These are phyloP conservation scores for Penicillium fimorum DNA, from an alignment of 495 filamentous ascomycete genomes.

Conservation along the genomic window DNA sequence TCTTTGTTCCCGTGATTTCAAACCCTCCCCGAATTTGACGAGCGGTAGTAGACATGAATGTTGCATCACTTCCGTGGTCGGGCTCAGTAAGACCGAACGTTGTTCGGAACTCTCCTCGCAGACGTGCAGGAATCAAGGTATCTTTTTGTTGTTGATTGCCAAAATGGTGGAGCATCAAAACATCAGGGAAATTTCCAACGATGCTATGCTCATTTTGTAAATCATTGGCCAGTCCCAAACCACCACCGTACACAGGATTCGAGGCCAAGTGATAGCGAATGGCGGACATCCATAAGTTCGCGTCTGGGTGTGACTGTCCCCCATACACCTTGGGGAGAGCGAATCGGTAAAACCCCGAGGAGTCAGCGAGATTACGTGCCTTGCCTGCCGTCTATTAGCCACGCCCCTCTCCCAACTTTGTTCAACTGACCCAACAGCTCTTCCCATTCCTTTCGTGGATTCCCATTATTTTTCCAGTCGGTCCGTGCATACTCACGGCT, in stretches of 20 bases:
- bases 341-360: slow-evolving; percentile 57
- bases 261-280: slow-evolving; percentile 57
- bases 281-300: slow-evolving; percentile 59
- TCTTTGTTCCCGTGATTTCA: slow-evolving; percentile 55
- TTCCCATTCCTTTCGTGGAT: slow-evolving; percentile 57
- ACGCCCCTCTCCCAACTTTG: neutral
- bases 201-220: slow-evolving; percentile 60
- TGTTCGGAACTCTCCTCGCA: slow-evolving; percentile 48
- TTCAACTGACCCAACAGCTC: slow-evolving; percentile 32
- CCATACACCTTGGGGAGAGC: slow-evolving; percentile 54
- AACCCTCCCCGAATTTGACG: slow-evolving; percentile 41
- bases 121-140: slow-evolving; percentile 46
- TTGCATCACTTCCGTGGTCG: slow-evolving; percentile 59
- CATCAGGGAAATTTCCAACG: slow-evolving; percentile 58
- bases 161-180: slow-evolving; percentile 58
- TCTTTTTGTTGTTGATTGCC: slow-evolving; percentile 49
- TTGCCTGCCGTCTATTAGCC: slow-evolving; percentile 22
- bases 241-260: slow-evolving; percentile 42
- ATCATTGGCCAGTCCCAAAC: slow-evolving; percentile 59
- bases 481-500: slow-evolving; percentile 57
- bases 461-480: slow-evolving; percentile 51
- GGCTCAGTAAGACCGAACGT: slow-evolving; percentile 62
- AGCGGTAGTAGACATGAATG: slow-evolving; percentile 54
- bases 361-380: slow-evolving; percentile 46
- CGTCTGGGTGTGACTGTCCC: slow-evolving; percentile 44